Conservation (phyloP, 768 basidiomycete genomes). For the Suillus clintonianus region DNA sequence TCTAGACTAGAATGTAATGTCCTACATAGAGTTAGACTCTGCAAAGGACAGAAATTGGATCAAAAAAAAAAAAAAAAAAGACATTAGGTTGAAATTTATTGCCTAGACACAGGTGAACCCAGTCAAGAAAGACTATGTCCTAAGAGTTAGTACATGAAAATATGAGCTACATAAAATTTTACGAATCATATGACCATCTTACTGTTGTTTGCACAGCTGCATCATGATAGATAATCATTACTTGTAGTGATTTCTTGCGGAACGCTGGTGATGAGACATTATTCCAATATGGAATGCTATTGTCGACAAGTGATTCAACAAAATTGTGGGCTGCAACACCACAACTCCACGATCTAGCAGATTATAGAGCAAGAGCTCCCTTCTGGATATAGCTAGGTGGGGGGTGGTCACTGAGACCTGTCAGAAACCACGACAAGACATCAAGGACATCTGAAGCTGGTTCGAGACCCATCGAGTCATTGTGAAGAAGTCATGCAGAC, state of each 20-base stretch:
- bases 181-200: too few species aligned
- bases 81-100: too few species aligned
- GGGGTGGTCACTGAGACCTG: background rate
- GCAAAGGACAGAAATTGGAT: too few species aligned
- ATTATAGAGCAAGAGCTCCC: background rate
- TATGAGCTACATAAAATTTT: too few species aligned
- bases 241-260: background rate
- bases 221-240: constrained; percentile 20
- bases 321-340: background rate
- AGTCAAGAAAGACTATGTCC: too few species aligned
- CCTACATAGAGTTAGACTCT: too few species aligned
- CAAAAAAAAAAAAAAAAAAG: too few species aligned
- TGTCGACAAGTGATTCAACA: background rate
- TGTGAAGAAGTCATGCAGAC: background rate
- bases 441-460: background rate
- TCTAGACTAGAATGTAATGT: too few species aligned
- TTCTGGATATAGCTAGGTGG: background rate
- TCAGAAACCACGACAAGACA: background rate
- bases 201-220: constrained; percentile 58
- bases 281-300: background rate
- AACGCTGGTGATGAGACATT: background rate
- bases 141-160: too few species aligned
- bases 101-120: too few species aligned
- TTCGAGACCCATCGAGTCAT: background rate
- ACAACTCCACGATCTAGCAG: background rate